Base-by-base conservation (phyloP, 208 protist genomes). In the Trypanosoma scelopori region DNA sequence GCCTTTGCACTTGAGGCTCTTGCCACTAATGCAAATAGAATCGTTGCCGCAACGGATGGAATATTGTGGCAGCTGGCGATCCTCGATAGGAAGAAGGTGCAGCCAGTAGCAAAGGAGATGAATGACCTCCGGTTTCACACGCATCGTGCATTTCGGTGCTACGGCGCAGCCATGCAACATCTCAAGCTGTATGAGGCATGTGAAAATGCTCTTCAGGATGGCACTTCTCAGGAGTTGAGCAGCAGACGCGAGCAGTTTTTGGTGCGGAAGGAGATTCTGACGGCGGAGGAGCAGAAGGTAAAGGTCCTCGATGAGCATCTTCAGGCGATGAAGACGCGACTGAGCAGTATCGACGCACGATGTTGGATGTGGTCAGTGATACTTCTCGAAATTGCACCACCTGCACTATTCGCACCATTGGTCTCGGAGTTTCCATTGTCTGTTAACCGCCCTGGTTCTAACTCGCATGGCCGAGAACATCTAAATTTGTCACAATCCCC, bases 201-300 rank as follows among this genome's bases (percentile, higher is more conserved):
- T 49, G 77, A 92, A 63, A 71, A 70, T 45, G 82, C 85, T 11
- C 48, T 92, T 48, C 22, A 86, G 52, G 77, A 94, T 5, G 78
- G 74, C 42, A 83, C 79, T 22, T 45, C 58, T 20, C 71, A 69
- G 20, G 89, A 94, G 65, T 57, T 94, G 22, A 90, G 85, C 70
- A 76, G 67, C 59, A 67, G 86, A 55, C 82, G 82, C 22, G 85
- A 94, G 61, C 74, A 88, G 61, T 85, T 87, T 28, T 72, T 94
- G 18, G 45, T 84, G 22, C 71, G 71, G 15, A 94, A 91, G 61
- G 85, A 92, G 53, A 65, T 72, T 23, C 76, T 91, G 18, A 92
- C 85, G 11, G 71, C 79, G 23, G 76, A 92, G 55, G 79, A 89
- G 58, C 78, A 92, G 51, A 81, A 84, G 46, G 66, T 85, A 71